Evolutionary conservation across 2,329 filamentous ascomycete genomes (phyloP), one percentile per base, ranked within the genome.

Genomic region (Pestalotiopsis fici): DNA sequence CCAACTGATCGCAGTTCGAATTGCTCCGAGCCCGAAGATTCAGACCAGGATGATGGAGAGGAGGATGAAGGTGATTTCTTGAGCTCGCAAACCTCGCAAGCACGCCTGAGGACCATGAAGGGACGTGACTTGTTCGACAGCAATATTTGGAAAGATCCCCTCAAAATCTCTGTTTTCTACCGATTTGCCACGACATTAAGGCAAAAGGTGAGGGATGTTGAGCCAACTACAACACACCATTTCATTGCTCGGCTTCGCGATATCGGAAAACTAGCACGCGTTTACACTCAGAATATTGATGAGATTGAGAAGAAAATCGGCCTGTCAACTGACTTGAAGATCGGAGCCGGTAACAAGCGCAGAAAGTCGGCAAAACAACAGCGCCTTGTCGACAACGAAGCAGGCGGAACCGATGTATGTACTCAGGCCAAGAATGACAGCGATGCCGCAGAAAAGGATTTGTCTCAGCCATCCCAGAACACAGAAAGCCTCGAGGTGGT

Each of bases 241-340:
- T 93, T 93, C 74, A 90, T 93, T 71, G 86, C 87, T 56, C 86
- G 89, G 39, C 82, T 93, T 4, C 85, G 90, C 57, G 89, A 93
- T 74, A 85, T 87, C 3, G 89, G 90, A 3, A 90, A 91, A 70
- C 82, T 93, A 4, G 89, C 92, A 37, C 83, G 91, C 50, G 92
- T 90, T 73, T 93, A 93, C 73, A 93, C 91, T 0, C 91, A 93
- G 71, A 93, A 93, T 70, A 93, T 93, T 70, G 91, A 93, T 71
- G 88, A 89, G 69, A 87, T 93, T 6, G 91, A 93, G 74, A 88
- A 90, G 73, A 89, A 91, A 66, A 89, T 92, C 56, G 91, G 90
- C 3, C 81, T 93, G 3, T 87, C 85, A 18, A 91, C 89, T 0
- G 85, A 89, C 65, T 81, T 93, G 9, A 79, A 82, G 12, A 83